Evolutionary conservation across 441 rosid species (phyloP).

Genomic region (Brassica balearica): DNA sequence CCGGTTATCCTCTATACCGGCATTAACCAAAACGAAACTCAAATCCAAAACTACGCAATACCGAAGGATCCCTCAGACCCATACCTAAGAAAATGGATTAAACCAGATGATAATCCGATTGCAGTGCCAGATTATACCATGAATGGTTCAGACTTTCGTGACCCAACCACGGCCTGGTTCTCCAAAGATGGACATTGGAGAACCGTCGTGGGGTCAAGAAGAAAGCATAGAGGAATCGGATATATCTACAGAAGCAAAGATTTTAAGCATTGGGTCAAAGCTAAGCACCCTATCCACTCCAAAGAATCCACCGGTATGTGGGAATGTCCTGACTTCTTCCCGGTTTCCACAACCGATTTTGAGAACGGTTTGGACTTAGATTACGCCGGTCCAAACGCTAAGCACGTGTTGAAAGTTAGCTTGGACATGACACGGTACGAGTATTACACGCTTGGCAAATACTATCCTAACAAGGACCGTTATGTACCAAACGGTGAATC

Average conservation of each 20-base stretch:
- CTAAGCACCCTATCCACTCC: slow-evolving; percentile 70
- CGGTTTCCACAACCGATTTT: slow-evolving; percentile 49
- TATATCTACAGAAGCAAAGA: slow-evolving; percentile 69
- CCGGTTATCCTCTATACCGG: slow-evolving; percentile 88
- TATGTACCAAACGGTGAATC: slow-evolving; percentile 54
- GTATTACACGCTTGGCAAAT: slow-evolving; percentile 76
- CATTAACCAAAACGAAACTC: slow-evolving; percentile 49
- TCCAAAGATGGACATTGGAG: slow-evolving; percentile 62
- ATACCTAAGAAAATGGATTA: slow-evolving; percentile 77
- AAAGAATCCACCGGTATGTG: slow-evolving; percentile 1
- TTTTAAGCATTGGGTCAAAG: slow-evolving; percentile 70
- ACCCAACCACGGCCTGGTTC: slow-evolving; percentile 91
- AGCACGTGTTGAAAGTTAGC: slow-evolving; percentile 34
- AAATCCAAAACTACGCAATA: slow-evolving; percentile 73
- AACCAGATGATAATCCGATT: slow-evolving; percentile 78
- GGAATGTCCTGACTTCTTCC: slow-evolving; percentile 44
- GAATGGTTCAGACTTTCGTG: slow-evolving; percentile 81
- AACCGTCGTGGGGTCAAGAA: slow-evolving; percentile 60
- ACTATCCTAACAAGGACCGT: slow-evolving; percentile 48
- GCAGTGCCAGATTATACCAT: slow-evolving; percentile 50
- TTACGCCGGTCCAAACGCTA: background rate
- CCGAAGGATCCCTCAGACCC: slow-evolving; percentile 77
- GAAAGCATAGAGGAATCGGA: slow-evolving; percentile 62
- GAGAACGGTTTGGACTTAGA: slow-evolving; percentile 13
- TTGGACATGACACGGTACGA: slow-evolving; percentile 77